Conservation (phyloP, 495 filamentous ascomycete species). For the Penicillium goetzii region DNA sequence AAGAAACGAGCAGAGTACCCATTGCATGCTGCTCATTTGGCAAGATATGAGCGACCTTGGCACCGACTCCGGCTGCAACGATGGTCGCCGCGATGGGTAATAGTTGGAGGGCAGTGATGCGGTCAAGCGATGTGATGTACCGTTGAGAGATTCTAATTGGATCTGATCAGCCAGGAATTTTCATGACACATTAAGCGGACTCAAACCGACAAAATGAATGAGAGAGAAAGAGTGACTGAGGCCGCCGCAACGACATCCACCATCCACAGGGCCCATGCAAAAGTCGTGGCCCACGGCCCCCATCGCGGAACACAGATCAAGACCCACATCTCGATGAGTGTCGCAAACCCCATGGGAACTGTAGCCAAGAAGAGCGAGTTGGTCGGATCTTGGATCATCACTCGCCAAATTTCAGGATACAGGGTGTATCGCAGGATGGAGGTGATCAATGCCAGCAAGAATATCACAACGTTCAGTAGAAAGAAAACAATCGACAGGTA, state of each 20-base stretch:
- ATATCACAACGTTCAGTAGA: slow-evolving; percentile 47
- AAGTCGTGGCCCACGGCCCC: slow-evolving; percentile 37
- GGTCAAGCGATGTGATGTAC: slow-evolving; percentile 40
- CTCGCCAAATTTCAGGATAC: slow-evolving; percentile 50
- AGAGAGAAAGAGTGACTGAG: slow-evolving; percentile 43
- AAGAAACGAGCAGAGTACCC: slow-evolving; percentile 47
- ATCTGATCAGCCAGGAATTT: background rate
- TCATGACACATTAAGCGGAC: background rate
- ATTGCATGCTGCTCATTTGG: slow-evolving; percentile 32
- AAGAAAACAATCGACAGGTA: slow-evolving; percentile 50
- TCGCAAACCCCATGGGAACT: slow-evolving; percentile 54
- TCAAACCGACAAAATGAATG: slow-evolving; percentile 45
- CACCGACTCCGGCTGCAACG: slow-evolving; percentile 49
- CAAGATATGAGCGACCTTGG: slow-evolving; percentile 41
- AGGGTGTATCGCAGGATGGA: slow-evolving; percentile 50
- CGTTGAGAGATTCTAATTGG: slow-evolving; percentile 42
- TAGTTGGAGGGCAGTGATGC: slow-evolving; percentile 51
- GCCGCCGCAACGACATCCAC: slow-evolving; percentile 46
- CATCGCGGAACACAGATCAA: slow-evolving; percentile 49
- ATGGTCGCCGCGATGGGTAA: slow-evolving; percentile 52
- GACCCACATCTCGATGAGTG: slow-evolving; percentile 53
- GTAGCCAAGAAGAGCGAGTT: slow-evolving; percentile 53
- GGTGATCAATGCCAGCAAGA: slow-evolving; percentile 40
- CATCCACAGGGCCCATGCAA: slow-evolving; percentile 53
- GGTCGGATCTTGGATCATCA: slow-evolving; percentile 50